phyloP scores from a whole-genome alignment of 2,329 filamentous ascomycete genomes.

The Microcyclospora tardicrescens region DNA sequence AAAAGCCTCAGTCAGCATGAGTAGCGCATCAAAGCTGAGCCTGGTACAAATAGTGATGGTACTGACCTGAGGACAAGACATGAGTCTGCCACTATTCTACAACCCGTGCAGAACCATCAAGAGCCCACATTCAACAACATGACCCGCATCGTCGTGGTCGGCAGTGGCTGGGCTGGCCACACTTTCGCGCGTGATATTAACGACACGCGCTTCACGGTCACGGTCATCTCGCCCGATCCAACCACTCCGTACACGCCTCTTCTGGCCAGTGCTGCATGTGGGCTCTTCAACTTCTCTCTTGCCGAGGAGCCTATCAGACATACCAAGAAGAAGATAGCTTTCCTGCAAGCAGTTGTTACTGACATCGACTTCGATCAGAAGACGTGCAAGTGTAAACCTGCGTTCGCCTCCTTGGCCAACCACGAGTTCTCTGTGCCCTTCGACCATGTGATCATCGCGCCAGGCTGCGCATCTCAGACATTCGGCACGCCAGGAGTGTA shows the following conservation, averaged over 20 bases:
- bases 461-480: slow-evolving; percentile 30
- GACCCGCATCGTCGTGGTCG: slow-evolving; percentile 18
- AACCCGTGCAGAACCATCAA: too few relatives aligned
- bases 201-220: slow-evolving; percentile 25
- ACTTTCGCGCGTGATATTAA: slow-evolving; percentile 24
- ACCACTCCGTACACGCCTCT: slow-evolving; percentile 35
- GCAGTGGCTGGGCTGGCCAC: slow-evolving; percentile 28
- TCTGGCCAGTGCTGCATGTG: slow-evolving; percentile 32
- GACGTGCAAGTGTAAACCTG: slow-evolving; percentile 24
- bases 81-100: too few relatives aligned
- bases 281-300: slow-evolving; percentile 33
- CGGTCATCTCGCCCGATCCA: slow-evolving; percentile 29
- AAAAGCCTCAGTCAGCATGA: too few relatives aligned
- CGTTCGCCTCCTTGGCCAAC: slow-evolving; percentile 4
- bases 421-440: slow-evolving; percentile 30
- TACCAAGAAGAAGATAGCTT: too few relatives aligned
- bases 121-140: too few relatives aligned
- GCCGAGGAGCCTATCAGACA: slow-evolving; percentile 33
- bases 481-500: slow-evolving; percentile 29
- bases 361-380: slow-evolving; percentile 26
- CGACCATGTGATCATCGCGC: slow-evolving; percentile 30
- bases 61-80: too few relatives aligned
- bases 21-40: too few relatives aligned
- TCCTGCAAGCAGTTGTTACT: slow-evolving; percentile 12
- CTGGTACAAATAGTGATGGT: too few relatives aligned